A percentile compares a stretch with the other conserved stretches of the same genome.
Evolutionary conservation across 1,139 yeast genomes (phyloP).

Genomic region (Candida sp.): DNA sequence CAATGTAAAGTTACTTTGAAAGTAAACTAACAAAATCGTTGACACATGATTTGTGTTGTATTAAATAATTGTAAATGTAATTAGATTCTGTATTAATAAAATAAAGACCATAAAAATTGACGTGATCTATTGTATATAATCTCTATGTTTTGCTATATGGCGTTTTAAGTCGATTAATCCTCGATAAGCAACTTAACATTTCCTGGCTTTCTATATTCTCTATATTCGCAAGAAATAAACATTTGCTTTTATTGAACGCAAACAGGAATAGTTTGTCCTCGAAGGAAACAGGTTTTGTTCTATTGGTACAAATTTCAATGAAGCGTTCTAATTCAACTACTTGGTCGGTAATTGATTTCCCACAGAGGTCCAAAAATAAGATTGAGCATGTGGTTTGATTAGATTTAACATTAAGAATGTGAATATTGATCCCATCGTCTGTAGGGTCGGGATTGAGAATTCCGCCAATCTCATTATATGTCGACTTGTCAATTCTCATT

Average conservation of each 20-base stretch:
- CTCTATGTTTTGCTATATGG: neutral
- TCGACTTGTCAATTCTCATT: conserved; percentile 17
- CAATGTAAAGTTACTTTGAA: conserved; percentile 19
- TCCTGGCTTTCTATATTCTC: conserved; percentile 4
- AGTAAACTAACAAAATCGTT: too few species aligned
- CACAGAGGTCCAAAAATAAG: conserved; percentile 12
- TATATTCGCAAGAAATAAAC: conserved; percentile 15
- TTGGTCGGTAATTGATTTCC: conserved; percentile 2
- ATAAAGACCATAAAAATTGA: too few species aligned
- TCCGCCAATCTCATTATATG: too few species aligned
- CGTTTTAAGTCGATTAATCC: neutral
- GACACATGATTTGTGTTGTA: neutral
- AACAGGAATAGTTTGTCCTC: conserved; percentile 14
- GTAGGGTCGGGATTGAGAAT: too few species aligned
- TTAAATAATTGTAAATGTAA: neutral
- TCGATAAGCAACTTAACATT: neutral
- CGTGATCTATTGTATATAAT: too few species aligned
- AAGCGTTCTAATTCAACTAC: neutral
- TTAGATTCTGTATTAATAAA: neutral
- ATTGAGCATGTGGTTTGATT: conserved; percentile 9
- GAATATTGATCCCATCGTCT: too few species aligned
- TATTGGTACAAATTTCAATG: neutral
- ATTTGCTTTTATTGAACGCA: conserved; percentile 19
- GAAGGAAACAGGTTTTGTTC: conserved; percentile 3
- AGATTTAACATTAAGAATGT: conserved; percentile 1